These are phyloP conservation scores for Paramecium octaurelia DNA, from an alignment of 73 alveolate genomes.

Conservation along the genomic window DNA sequence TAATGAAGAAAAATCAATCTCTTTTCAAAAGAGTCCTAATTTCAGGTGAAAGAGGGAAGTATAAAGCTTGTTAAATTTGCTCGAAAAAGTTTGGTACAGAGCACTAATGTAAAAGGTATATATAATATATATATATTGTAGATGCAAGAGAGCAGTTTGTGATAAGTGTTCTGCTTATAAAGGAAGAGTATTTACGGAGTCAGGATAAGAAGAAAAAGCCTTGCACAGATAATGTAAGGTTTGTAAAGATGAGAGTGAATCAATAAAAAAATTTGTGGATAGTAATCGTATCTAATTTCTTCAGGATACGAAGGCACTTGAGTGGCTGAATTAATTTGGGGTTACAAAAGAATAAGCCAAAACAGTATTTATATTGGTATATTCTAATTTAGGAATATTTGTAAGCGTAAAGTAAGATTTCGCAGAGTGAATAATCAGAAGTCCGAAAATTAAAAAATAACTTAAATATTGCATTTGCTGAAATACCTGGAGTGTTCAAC, in stretches of 20 bases:
- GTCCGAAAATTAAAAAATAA: neutral
- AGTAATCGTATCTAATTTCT: neutral
- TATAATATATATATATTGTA: neutral
- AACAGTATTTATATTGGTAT: neutral
- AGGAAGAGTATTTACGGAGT: neutral
- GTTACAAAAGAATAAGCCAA: neutral
- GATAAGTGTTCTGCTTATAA: neutral
- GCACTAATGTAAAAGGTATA: conserved; percentile 41
- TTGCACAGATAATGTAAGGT: conserved; percentile 3
- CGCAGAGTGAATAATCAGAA: neutral
- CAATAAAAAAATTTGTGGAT: conserved; percentile 12
- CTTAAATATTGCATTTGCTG: neutral
- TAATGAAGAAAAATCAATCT: neutral
- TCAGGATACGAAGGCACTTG: neutral
- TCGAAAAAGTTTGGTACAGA: neutral
- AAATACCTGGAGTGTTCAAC: neutral
- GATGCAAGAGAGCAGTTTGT: conserved; percentile 44
- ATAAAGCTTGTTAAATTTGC: neutral
- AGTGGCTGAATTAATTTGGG: conserved; percentile 15
- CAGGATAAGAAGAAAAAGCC: neutral
- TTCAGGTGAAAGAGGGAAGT: conserved; percentile 15
- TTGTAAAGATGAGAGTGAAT: conserved; percentile 33
- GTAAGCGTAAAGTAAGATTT: neutral
- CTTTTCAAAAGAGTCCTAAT: neutral
- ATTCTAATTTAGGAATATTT: neutral